These are phyloP conservation scores for Kluyveromyces dobzhanskii DNA, from an alignment of 805 yeast genomes.

Conservation along the genomic window DNA sequence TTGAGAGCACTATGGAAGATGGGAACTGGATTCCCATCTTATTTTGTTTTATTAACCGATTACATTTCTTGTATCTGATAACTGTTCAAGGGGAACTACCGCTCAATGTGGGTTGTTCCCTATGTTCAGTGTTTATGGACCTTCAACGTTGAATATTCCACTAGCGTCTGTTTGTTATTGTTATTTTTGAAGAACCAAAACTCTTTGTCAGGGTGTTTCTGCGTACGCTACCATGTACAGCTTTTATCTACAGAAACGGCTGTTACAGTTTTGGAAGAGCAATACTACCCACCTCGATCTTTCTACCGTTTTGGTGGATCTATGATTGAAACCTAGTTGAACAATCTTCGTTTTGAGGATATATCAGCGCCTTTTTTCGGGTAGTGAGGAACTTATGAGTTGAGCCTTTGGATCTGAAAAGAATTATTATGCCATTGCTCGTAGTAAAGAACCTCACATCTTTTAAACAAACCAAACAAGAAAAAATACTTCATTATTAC, in stretches of 20 bases:
- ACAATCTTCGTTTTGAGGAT: slow-evolving; percentile 39
- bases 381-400: slow-evolving; percentile 58
- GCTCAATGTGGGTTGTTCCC: no score
- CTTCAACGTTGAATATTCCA: no score
- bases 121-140: no score
- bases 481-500: no score
- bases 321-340: slow-evolving; percentile 32
- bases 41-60: slow-evolving; percentile 5
- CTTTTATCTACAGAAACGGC: slow-evolving; percentile 51
- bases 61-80: slow-evolving; percentile 3
- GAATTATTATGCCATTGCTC: slow-evolving; percentile 35
- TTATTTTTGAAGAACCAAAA: slow-evolving; percentile 50
- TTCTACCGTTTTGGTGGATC: slow-evolving; percentile 29
- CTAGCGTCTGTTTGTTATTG: no score
- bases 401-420: slow-evolving; percentile 41
- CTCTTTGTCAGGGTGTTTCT: slow-evolving; percentile 71
- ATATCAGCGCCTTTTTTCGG: slow-evolving; percentile 35
- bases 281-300: slow-evolving; percentile 48
- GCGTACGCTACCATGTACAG: slow-evolving; percentile 16
- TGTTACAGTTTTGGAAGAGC: slow-evolving; percentile 97
- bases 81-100: no score
- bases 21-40: no score
- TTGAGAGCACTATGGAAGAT: no score
- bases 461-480: no score
- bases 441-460: slow-evolving; percentile 86